A percentile compares a stretch with the other conserved stretches of the same genome.
Evolutionary conservation across 148 eudicot species (phyloP).

Genomic region (Rhododendron molle): DNA sequence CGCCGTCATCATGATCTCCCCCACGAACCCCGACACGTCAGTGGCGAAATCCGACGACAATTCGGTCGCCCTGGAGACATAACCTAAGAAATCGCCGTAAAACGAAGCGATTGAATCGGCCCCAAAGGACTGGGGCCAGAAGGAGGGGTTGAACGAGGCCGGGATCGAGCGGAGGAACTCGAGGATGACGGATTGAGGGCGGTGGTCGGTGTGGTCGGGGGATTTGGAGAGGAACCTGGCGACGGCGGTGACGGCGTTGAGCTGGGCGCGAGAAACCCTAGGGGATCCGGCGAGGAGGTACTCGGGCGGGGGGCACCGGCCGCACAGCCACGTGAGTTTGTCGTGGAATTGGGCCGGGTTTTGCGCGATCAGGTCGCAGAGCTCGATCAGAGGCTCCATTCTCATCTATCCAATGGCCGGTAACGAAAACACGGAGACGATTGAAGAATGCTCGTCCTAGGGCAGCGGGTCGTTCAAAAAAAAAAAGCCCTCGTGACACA

Average conservation of each 20-base stretch:
- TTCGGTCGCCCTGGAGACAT: constrained; percentile 50
- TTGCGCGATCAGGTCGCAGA: constrained; percentile 74
- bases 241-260: constrained; percentile 62
- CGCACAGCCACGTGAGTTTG: constrained; percentile 70
- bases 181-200: constrained; percentile 40
- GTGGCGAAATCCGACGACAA: constrained; percentile 45
- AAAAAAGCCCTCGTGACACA: too few relatives aligned
- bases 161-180: constrained; percentile 59
- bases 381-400: constrained; percentile 84
- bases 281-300: constrained; percentile 47
- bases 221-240: constrained; percentile 71
- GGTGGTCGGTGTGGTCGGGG: constrained; percentile 35
- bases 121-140: constrained; percentile 78
- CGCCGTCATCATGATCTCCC: constrained; percentile 50
- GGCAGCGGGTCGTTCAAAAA: too few relatives aligned
- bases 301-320: constrained; percentile 67
- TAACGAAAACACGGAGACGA: too few relatives aligned
- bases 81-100: constrained; percentile 49
- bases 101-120: constrained; percentile 41
- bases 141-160: constrained; percentile 45
- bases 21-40: constrained; percentile 61
- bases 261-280: constrained; percentile 64
- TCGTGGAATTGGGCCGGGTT: constrained; percentile 63
- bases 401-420: not conserved
- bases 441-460: too few relatives aligned